phyloP scores from a whole-genome alignment of 495 filamentous ascomycete genomes.

The Echria macrotheca region DNA sequence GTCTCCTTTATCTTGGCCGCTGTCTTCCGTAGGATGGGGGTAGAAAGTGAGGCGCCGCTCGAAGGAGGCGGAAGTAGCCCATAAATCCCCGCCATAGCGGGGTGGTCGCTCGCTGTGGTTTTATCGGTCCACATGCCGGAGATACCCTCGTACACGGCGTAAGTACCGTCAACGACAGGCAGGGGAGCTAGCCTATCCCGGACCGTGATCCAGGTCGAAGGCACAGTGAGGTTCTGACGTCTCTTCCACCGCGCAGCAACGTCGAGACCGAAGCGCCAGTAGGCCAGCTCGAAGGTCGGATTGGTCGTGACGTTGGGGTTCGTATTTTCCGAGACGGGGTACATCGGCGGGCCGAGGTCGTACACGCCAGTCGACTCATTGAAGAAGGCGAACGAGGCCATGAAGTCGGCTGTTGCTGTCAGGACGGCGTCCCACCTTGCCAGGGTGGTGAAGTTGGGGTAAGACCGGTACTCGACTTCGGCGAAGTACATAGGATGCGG shows the following conservation, averaged over 20 bases:
- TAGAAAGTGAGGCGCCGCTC: slow-evolving; percentile 32
- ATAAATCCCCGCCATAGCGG: slow-evolving; percentile 44
- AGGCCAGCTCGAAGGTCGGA: slow-evolving; percentile 49
- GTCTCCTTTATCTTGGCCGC: slow-evolving; percentile 37
- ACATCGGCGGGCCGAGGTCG: slow-evolving; percentile 50
- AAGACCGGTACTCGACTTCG: slow-evolving; percentile 44
- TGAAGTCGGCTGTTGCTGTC: slow-evolving; percentile 44
- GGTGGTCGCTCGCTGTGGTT: slow-evolving; percentile 44
- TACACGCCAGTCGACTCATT: slow-evolving; percentile 40
- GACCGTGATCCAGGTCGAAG: slow-evolving; percentile 35
- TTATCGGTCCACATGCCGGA: slow-evolving; percentile 44
- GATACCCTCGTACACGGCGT: slow-evolving; percentile 47
- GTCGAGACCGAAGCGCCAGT: slow-evolving; percentile 47
- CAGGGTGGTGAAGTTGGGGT: slow-evolving; percentile 32
- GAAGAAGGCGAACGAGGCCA: slow-evolving; percentile 45
- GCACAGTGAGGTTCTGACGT: slow-evolving; percentile 31
- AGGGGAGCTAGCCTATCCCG: slow-evolving; percentile 43
- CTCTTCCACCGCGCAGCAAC: slow-evolving; percentile 37
- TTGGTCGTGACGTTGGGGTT: slow-evolving; percentile 46
- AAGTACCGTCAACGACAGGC: slow-evolving; percentile 38
- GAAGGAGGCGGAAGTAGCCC: slow-evolving; percentile 45
- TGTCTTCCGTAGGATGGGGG: slow-evolving; percentile 37
- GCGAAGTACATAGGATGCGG: slow-evolving; percentile 51
- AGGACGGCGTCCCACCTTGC: slow-evolving; percentile 42
- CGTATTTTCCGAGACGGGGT: slow-evolving; percentile 48